phyloP scores from a whole-genome alignment of 495 filamentous ascomycete species.

The Aeminium ludgeri region DNA sequence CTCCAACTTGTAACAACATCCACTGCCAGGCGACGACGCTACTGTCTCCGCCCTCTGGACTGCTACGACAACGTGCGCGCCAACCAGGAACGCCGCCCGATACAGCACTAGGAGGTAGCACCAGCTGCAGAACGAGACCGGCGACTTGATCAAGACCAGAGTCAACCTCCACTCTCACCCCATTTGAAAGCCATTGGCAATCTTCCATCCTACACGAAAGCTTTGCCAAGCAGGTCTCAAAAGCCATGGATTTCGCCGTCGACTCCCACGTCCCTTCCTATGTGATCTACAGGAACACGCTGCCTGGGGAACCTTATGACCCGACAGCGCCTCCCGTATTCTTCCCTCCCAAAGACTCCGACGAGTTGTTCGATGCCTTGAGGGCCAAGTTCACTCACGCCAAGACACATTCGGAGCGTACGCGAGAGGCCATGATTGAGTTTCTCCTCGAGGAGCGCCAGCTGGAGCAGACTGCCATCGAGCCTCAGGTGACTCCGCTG shows the following conservation, averaged over 20 bases:
- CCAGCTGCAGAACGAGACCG: too few species aligned
- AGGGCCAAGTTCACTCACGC: conserved; percentile 11
- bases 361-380: conserved; percentile 21
- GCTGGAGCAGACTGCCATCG: not conserved
- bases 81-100: too few species aligned
- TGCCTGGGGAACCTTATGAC: conserved; percentile 10
- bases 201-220: too few species aligned
- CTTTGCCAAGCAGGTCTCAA: too few species aligned
- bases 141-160: too few species aligned
- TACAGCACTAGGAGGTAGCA: too few species aligned
- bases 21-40: too few species aligned
- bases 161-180: too few species aligned
- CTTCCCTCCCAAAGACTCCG: conserved; percentile 17
- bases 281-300: conserved; percentile 10
- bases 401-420: conserved; percentile 15
- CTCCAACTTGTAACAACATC: too few species aligned
- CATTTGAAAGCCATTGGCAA: too few species aligned
- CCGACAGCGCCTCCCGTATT: conserved; percentile 11
- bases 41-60: too few species aligned
- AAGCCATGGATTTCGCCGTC: conserved; percentile 3
- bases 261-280: conserved; percentile 5
- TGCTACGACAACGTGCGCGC: too few species aligned
- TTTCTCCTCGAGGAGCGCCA: conserved; percentile 16
- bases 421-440: conserved; percentile 16
- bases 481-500: not conserved